A percentile compares a stretch with the other conserved stretches of the same genome.
Evolutionary conservation across 129 eudicot genomes (phyloP).

Genomic region (Heracleum sosnowskyi): DNA sequence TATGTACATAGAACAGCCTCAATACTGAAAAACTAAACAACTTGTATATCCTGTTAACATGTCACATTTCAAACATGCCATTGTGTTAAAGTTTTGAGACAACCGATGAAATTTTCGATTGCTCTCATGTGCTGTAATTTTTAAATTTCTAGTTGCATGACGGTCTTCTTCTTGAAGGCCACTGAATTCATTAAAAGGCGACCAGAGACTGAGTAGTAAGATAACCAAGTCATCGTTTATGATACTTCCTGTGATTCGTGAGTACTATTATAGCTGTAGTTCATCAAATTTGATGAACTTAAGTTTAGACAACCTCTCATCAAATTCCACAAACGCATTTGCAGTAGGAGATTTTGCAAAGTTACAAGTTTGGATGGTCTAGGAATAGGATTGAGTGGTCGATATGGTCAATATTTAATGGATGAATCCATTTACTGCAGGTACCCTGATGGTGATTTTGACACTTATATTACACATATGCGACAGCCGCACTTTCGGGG

Average conservation of each 20-base stretch:
- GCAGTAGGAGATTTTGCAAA: neutral
- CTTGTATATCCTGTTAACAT: neutral
- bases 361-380: neutral
- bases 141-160: neutral
- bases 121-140: neutral
- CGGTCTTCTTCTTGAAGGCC: neutral
- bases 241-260: neutral
- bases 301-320: neutral
- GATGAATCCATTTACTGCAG: constrained; percentile 23
- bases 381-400: neutral
- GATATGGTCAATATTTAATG: neutral
- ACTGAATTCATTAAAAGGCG: constrained; percentile 61
- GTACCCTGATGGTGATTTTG: constrained; percentile 78
- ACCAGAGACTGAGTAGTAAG: constrained; percentile 62
- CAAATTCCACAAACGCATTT: neutral
- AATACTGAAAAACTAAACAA: neutral
- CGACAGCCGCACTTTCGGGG: constrained; percentile 76
- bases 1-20: neutral
- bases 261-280: neutral
- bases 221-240: neutral
- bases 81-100: neutral
- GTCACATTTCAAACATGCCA: neutral
- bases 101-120: neutral
- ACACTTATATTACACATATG: constrained; percentile 55
- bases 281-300: neutral